Conservation (phyloP, 306 rosid genomes). For the Styphnolobium japonicum region DNA sequence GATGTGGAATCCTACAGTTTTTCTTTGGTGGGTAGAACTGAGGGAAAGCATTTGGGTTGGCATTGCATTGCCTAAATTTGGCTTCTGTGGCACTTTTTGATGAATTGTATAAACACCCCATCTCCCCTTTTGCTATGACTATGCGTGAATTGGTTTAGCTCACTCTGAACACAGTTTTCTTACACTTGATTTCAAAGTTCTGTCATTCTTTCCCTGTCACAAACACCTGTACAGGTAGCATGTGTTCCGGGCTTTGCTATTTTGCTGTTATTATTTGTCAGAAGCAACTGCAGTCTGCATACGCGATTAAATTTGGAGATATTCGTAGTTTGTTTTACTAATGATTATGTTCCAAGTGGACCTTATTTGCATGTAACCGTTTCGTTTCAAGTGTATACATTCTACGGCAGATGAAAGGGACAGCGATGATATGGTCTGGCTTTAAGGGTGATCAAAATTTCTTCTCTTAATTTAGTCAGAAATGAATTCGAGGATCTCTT, state of each 20-base stretch:
- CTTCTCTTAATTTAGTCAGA: not conserved
- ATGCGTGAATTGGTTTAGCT: not conserved
- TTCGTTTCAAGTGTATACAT: not conserved
- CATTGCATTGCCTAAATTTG: not conserved
- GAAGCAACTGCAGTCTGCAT: not conserved
- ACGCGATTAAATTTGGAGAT: not conserved
- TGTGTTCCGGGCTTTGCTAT: not conserved
- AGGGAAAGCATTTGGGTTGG: not conserved
- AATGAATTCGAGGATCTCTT: not conserved
- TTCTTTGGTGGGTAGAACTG: no score
- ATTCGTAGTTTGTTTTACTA: not conserved
- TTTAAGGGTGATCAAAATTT: not conserved
- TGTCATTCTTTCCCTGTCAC: not conserved
- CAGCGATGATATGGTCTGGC: not conserved
- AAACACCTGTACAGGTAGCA: not conserved
- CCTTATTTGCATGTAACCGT: slow-evolving; percentile 4
- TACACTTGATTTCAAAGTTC: not conserved
- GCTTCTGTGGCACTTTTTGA: not conserved
- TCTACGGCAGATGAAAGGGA: not conserved
- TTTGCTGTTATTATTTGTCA: not conserved
- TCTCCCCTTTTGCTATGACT: not conserved
- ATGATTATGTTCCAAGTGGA: not conserved
- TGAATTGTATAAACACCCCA: not conserved
- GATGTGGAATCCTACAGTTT: no score
- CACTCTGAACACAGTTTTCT: not conserved